These are phyloP conservation scores for Colletotrichum coccodes DNA, from an alignment of 2,329 filamentous ascomycete species.

Conservation along the genomic window DNA sequence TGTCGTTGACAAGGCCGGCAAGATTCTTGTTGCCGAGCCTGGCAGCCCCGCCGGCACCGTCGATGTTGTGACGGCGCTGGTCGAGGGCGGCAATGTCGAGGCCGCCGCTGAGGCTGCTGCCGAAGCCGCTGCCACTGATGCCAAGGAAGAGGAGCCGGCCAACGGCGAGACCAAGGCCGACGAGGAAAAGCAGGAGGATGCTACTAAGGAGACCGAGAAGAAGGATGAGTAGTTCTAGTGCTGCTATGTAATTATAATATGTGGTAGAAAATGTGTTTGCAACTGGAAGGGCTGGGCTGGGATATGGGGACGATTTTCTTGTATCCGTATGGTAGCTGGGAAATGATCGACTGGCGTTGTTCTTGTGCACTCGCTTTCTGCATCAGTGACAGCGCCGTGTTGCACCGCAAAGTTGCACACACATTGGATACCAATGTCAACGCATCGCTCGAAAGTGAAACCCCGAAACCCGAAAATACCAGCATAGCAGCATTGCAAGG, in stretches of 20 bases:
- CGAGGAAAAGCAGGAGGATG: constrained; percentile 33
- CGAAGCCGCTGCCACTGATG: constrained; percentile 36
- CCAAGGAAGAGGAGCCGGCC: constrained; percentile 42
- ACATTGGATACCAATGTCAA: neutral
- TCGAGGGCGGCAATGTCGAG: constrained; percentile 51
- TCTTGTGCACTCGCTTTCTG: neutral
- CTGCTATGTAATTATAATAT: constrained; percentile 18
- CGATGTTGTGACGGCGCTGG: constrained; percentile 78
- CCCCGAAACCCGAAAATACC: constrained; percentile 1
- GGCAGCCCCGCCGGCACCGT: constrained; percentile 84
- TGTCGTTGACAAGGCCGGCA: constrained; percentile 83
- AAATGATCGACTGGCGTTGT: constrained; percentile 29
- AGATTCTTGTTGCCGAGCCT: constrained; percentile 78
- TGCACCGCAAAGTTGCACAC: neutral
- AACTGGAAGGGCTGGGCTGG: neutral
- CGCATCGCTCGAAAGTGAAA: neutral
- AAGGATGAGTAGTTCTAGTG: constrained; percentile 23
- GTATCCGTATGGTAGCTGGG: constrained; percentile 20
- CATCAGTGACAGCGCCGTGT: neutral
- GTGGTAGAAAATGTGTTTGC: neutral
- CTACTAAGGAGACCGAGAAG: constrained; percentile 32
- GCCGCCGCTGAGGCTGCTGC: constrained; percentile 54
- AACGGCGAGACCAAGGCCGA: constrained; percentile 40
- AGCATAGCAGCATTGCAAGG: constrained; percentile 8
- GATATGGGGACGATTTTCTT: constrained; percentile 7